Conservation (phyloP, 2,329 filamentous ascomycete genomes). For the Colletotrichum tropicicola region DNA sequence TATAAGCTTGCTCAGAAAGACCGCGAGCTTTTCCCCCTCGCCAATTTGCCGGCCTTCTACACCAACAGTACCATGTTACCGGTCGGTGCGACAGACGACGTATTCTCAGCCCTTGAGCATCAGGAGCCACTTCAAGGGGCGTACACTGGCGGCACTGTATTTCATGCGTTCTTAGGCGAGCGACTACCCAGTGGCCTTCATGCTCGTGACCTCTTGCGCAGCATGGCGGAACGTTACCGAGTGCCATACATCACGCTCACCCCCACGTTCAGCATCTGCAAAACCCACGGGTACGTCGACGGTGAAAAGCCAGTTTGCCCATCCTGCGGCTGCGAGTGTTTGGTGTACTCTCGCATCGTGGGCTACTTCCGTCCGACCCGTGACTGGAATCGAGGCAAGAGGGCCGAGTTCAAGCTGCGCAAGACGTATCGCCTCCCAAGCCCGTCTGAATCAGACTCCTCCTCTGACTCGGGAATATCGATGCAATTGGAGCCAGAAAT, state of each 20-base stretch:
- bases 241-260: not conserved
- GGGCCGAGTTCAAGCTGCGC: not conserved
- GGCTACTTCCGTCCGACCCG: not conserved
- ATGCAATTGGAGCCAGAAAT: no score
- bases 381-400: not conserved
- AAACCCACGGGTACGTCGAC: not conserved
- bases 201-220: not conserved
- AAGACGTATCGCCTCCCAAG: not conserved
- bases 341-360: not conserved
- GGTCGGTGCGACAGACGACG: not conserved
- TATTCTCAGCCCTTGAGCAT: not conserved
- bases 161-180: not conserved
- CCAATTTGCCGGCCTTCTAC: not conserved
- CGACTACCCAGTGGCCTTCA: not conserved
- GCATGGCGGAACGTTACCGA: not conserved
- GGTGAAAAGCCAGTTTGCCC: not conserved
- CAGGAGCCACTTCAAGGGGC: not conserved
- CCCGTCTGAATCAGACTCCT: not conserved
- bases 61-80: not conserved
- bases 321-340: not conserved
- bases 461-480: not conserved
- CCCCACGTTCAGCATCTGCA: not conserved
- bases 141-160: not conserved
- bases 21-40: not conserved
- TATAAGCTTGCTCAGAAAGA: not conserved